A percentile compares a stretch with the other conserved stretches of the same genome.
Conservation (phyloP, 768 basidiomycete genomes). For the Austroboletus festivus region DNA sequence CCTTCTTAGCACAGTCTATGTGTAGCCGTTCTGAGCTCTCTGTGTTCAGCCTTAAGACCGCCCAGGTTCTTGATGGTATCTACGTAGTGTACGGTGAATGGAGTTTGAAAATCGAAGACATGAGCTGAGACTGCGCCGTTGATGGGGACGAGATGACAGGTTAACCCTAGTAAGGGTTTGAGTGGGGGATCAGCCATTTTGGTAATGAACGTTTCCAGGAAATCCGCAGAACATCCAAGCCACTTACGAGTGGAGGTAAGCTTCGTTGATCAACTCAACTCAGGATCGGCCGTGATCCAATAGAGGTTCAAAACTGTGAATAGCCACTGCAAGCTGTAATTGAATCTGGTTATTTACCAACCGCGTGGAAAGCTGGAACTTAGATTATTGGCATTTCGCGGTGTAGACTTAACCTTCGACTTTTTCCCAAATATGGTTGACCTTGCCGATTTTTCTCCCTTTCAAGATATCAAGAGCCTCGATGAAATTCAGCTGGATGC, state of each 20-base stretch:
- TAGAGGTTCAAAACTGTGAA: conserved; percentile 3
- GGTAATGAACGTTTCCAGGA: conserved; percentile 3
- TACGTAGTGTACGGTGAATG: too few relatives aligned
- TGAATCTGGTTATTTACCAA: neutral
- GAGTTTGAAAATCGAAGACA: conserved; percentile 5
- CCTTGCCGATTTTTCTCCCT: conserved; percentile 3
- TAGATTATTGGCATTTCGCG: neutral
- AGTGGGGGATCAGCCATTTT: conserved; percentile 8
- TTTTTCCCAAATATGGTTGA: conserved; percentile 5
- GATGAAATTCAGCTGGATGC: neutral
- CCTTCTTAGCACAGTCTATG: neutral
- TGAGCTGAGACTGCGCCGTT: conserved; percentile 10
- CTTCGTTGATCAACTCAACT: neutral
- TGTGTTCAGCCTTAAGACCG: too few relatives aligned
- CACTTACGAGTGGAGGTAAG: conserved; percentile 13
- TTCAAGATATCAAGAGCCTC: neutral
- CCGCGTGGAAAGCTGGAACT: conserved; percentile 4
- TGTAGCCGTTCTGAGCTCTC: neutral
- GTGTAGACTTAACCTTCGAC: neutral
- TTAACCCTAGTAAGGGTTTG: conserved; percentile 10
- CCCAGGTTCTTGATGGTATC: too few relatives aligned
- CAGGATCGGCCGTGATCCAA: neutral
- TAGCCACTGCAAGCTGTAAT: neutral
- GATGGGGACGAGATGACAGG: conserved; percentile 10
- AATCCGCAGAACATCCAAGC: neutral